phyloP scores from a whole-genome alignment of 805 yeast genomes.

The Pichia nakasei region DNA sequence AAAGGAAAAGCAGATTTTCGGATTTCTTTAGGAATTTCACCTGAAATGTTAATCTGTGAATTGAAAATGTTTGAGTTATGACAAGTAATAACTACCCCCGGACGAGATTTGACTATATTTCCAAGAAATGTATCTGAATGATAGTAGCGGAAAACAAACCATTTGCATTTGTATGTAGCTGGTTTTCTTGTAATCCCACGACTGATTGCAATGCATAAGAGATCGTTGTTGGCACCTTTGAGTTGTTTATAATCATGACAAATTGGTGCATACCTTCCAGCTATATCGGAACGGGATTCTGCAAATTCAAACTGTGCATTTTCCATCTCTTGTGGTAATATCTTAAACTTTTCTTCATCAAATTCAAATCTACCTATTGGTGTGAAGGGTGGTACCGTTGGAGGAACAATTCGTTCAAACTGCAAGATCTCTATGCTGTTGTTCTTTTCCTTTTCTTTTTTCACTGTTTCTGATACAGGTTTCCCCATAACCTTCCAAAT shows the following conservation, averaged over 20 bases:
- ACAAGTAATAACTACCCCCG: constrained; percentile 24
- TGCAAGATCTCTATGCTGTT: not conserved
- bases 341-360: constrained; percentile 1
- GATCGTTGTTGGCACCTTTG: constrained; percentile 19
- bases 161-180: constrained; percentile 14
- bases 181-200: constrained; percentile 6
- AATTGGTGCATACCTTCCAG: constrained; percentile 11
- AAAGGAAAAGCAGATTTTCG: constrained; percentile 15
- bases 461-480: not conserved
- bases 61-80: constrained; percentile 32
- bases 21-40: constrained; percentile 1
- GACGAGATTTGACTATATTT: constrained; percentile 25
- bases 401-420: not conserved
- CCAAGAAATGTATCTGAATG: constrained; percentile 18
- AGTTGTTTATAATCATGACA: constrained; percentile 9
- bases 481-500: not conserved
- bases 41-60: constrained; percentile 5
- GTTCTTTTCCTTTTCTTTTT: not conserved
- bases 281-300: constrained; percentile 11
- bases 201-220: constrained; percentile 11
- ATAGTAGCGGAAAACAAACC: constrained; percentile 18
- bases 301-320: constrained; percentile 11
- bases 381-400: not conserved
- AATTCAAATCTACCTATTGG: not conserved
- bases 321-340: constrained; percentile 9